Conservation (phyloP, 805 yeast species). For the Teunomyces funiuensis region DNA sequence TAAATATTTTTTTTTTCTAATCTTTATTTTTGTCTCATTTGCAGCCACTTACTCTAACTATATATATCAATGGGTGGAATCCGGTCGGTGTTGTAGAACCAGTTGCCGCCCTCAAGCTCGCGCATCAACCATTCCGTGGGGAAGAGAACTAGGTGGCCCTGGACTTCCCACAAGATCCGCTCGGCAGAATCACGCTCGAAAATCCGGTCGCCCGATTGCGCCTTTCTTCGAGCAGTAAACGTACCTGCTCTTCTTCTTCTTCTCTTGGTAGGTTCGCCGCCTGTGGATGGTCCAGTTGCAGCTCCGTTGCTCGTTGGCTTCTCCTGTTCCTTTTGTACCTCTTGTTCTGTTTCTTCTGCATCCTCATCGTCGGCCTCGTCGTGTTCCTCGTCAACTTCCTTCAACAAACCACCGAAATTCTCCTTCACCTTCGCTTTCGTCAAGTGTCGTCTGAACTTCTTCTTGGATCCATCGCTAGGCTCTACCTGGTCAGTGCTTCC, state of each 20-base stretch:
- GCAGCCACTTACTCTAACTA: too few species aligned
- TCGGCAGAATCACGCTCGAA: constrained; percentile 78
- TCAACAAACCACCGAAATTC: not conserved
- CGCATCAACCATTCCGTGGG: constrained; percentile 88
- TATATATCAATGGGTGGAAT: constrained; percentile 94
- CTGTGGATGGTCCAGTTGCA: not conserved
- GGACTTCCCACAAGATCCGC: constrained; percentile 64
- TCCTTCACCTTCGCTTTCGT: constrained; percentile 5
- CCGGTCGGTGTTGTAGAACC: constrained; percentile 94
- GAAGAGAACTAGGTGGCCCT: constrained; percentile 87
- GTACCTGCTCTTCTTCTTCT: constrained; percentile 38
- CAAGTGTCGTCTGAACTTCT: constrained; percentile 10
- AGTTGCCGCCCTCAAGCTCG: constrained; percentile 87
- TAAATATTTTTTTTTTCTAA: too few species aligned
- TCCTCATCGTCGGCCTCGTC: constrained; percentile 5
- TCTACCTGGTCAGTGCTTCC: constrained; percentile 5
- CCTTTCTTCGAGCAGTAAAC: constrained; percentile 35
- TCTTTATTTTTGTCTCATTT: too few species aligned
- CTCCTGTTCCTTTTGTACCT: not conserved
- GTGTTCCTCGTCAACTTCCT: constrained; percentile 7
- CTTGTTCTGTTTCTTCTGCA: not conserved
- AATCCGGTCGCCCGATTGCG: constrained; percentile 46
- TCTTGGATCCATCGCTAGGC: not conserved
- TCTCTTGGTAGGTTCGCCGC: constrained; percentile 7
- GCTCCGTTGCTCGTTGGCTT: not conserved